Percentiles rank a stretch among this genome's conserved stretches.
These are phyloP conservation scores for Amylostereum areolatum DNA, from an alignment of 1,284 basidiomycete genomes.

Conservation along the genomic window DNA sequence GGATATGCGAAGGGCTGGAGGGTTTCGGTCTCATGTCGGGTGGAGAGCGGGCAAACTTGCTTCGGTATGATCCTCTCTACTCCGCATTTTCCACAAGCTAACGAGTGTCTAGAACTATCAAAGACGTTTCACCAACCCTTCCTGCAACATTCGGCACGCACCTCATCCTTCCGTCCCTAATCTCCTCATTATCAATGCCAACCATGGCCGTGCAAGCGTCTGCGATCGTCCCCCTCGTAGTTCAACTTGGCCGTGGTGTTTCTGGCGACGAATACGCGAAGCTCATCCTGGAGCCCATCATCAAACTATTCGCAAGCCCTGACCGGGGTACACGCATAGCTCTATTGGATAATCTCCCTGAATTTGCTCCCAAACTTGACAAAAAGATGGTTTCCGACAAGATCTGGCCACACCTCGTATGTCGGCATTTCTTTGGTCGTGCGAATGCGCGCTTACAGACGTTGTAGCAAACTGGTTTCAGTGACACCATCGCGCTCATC, in stretches of 20 bases:
- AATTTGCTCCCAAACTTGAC: slow-evolving; percentile 86
- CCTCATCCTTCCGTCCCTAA: slow-evolving; percentile 76
- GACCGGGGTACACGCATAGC: slow-evolving; percentile 95
- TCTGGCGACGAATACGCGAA: slow-evolving; percentile 69
- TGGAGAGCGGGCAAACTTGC: slow-evolving; percentile 70
- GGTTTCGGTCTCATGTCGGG: slow-evolving; percentile 84
- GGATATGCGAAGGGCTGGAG: slow-evolving; percentile 82
- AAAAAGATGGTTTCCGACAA: slow-evolving; percentile 81
- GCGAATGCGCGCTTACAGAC: background rate
- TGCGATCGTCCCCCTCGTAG: slow-evolving; percentile 75
- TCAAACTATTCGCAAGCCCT: slow-evolving; percentile 81
- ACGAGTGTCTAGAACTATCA: slow-evolving; percentile 51
- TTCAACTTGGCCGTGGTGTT: slow-evolving; percentile 74
- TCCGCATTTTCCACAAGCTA: background rate
- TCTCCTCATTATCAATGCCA: slow-evolving; percentile 69
- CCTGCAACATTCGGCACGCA: slow-evolving; percentile 85
- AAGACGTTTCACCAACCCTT: slow-evolving; percentile 75
- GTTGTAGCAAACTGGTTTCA: slow-evolving; percentile 87
- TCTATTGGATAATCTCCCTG: slow-evolving; percentile 78
- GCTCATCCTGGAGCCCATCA: slow-evolving; percentile 70
- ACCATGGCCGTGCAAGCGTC: slow-evolving; percentile 71
- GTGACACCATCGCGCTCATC: slow-evolving; percentile 89
- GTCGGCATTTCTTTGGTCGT: slow-evolving; percentile 18
- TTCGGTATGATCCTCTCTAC: slow-evolving; percentile 44
- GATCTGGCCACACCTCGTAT: slow-evolving; percentile 88